Percentiles rank a stretch among this genome's conserved stretches.
These are phyloP conservation scores for Geranium brycei DNA, from an alignment of 345 rosid genomes.

Conservation along the genomic window DNA sequence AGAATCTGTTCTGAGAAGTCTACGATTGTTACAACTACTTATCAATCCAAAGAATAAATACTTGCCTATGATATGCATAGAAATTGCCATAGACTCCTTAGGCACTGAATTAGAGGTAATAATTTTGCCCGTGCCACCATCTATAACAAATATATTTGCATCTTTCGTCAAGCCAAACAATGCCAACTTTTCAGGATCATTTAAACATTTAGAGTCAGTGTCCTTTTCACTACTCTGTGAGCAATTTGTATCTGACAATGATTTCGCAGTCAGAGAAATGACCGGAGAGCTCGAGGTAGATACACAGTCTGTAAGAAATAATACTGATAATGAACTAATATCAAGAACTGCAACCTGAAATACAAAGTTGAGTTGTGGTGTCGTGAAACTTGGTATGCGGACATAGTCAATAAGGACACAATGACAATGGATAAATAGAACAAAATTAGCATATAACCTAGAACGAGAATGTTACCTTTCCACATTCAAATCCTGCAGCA, in stretches of 20 bases:
- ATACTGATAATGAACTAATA: conserved; percentile 35
- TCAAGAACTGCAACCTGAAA: conserved; percentile 84
- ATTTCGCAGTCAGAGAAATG: conserved; percentile 35
- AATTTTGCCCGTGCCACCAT: conserved; percentile 39
- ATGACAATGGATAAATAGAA: neutral
- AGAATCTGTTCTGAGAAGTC: conserved; percentile 13
- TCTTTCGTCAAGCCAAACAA: conserved; percentile 51
- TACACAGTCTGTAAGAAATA: conserved; percentile 48
- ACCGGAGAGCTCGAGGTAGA: conserved; percentile 42
- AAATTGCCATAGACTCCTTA: conserved; percentile 35
- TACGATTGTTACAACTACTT: neutral
- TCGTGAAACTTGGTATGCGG: conserved; percentile 5
- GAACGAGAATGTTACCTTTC: conserved; percentile 38
- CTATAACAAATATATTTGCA: conserved; percentile 40
- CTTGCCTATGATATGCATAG: conserved; percentile 63
- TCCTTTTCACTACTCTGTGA: conserved; percentile 19
- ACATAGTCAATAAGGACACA: neutral
- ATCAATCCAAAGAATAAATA: conserved; percentile 4
- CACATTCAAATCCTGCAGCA: conserved; percentile 72
- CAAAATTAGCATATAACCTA: neutral
- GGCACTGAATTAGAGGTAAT: conserved; percentile 26
- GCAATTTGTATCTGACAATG: conserved; percentile 21
- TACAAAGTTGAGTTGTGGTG: conserved; percentile 14
- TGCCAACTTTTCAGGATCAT: conserved; percentile 21
- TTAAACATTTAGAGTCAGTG: conserved; percentile 17